Evolutionary conservation across 257 asterid species (phyloP), one percentile per base, ranked within the genome.

Genomic region (Solanum peruvianum): DNA sequence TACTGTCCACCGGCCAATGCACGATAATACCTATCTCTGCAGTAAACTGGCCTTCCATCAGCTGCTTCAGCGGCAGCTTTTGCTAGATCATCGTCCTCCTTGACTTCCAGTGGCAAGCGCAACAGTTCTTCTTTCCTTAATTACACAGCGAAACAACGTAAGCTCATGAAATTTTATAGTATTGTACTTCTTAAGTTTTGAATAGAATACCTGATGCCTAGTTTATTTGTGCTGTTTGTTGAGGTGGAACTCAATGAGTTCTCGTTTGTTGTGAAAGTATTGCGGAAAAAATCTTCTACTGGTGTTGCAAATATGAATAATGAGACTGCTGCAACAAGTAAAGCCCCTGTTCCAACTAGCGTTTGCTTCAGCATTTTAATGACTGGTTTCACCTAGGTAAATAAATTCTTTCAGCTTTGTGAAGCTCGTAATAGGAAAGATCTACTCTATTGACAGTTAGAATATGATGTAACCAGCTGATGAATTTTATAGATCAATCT

Each of bases 281-380:
- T 90, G 64, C 88, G 95, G 87, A 95, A 71, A 90, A 94, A 94
- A 85, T 93, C 93, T 87, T 96, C 95, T 5, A 94, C 96, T 23
- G 98, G 98, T 14, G 98, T 89, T 69, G 98, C 98, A 82, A 96
- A 96, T 83, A 90, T 89, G 86, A 95, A 95, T 86, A 94, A 80
- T 7, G 92, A 77, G 85, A 90, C 99, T 66, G 94, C 96, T 39
- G 94, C 91, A 86, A 96, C 98, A 7, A 96, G 96, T 83, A 94
- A 84, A 14, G 93, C 96, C 87, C 99, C 98, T 20, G 98, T 96
- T 77, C 99, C 98, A 33, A 95, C 97, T 37, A 95, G 94, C 33
- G 98, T 96, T 91, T 95, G 98, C 93, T 96, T 96, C 94, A 96
- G 93, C 94, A 95, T 86, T 89, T 93, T 93, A 91, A 95, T 92